These are phyloP conservation scores for Curvularia spicifera DNA, from an alignment of 2,329 filamentous ascomycete genomes.

Conservation along the genomic window DNA sequence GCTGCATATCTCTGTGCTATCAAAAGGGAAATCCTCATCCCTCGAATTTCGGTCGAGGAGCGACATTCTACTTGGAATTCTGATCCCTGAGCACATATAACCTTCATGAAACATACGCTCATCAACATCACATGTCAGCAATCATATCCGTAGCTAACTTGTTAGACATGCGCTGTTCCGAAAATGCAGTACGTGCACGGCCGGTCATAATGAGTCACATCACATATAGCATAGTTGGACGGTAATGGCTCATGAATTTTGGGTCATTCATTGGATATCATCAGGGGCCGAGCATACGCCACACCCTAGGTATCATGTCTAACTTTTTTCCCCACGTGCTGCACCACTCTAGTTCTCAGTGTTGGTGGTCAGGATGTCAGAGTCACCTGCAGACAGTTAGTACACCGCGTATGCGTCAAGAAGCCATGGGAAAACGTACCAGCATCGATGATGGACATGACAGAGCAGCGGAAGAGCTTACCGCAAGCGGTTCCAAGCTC, in stretches of 20 bases:
- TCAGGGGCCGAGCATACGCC: conserved; percentile 28
- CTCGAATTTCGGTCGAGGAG: not conserved
- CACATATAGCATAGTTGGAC: conserved; percentile 13
- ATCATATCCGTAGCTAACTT: not conserved
- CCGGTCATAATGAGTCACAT: conserved; percentile 11
- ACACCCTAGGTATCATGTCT: conserved; percentile 36
- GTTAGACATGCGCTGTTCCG: not conserved
- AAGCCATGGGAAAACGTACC: conserved; percentile 55
- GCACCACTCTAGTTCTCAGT: conserved; percentile 47
- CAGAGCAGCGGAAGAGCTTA: conserved; percentile 98
- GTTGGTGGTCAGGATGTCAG: conserved; percentile 89
- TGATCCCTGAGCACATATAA: not conserved
- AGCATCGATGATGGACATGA: conserved; percentile 95
- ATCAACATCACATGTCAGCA: not conserved
- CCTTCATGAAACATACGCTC: not conserved
- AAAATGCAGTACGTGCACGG: not conserved
- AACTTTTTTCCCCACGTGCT: conserved; percentile 16
- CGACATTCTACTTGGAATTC: not conserved
- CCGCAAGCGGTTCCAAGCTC: conserved; percentile 98
- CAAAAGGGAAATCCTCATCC: not conserved
- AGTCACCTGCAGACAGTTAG: conserved; percentile 62
- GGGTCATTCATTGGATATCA: conserved; percentile 39
- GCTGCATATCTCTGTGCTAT: not conserved
- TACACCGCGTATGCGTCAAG: not conserved
- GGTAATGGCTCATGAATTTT: conserved; percentile 30